Conservation (phyloP, 352 stramenopile species). For the Phytophthora aleatoria region DNA sequence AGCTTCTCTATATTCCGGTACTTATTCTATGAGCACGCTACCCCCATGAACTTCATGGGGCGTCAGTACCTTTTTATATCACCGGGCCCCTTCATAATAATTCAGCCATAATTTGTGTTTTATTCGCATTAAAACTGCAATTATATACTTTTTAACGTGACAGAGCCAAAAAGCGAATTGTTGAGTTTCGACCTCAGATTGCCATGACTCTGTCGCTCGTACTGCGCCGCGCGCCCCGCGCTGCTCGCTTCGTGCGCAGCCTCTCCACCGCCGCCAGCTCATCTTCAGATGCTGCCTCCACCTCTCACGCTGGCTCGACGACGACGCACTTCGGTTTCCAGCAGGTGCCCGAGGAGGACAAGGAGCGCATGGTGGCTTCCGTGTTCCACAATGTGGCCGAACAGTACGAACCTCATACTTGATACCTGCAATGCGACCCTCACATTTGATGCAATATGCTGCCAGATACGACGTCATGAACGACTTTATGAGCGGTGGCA, state of each 20-base stretch:
- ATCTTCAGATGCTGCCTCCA: neutral
- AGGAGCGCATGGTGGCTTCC: conserved; percentile 94
- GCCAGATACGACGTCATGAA: conserved; percentile 98
- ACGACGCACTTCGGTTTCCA: conserved; percentile 92
- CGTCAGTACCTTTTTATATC: too few species aligned
- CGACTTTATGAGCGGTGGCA: conserved; percentile 98
- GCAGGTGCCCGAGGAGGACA: conserved; percentile 90
- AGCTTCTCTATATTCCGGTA: too few species aligned
- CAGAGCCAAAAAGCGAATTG: neutral
- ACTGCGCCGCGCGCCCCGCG: conserved; percentile 21
- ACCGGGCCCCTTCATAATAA: too few species aligned
- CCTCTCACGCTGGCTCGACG: conserved; percentile 30
- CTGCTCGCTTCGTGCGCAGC: conserved; percentile 18
- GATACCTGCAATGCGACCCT: conserved; percentile 59
- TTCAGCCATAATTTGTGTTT: too few species aligned
- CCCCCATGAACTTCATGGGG: too few species aligned
- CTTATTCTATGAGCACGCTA: too few species aligned
- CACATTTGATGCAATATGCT: neutral
- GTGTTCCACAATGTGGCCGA: conserved; percentile 99
- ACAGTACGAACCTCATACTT: conserved; percentile 63
- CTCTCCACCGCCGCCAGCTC: conserved; percentile 13
- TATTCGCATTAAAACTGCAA: too few species aligned
- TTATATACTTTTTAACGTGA: too few species aligned
- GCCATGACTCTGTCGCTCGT: conserved; percentile 22
- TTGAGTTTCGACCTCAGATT: conserved; percentile 16